Base-by-base conservation (phyloP, 768 basidiomycete genomes). In the Arthromyces matolae region DNA sequence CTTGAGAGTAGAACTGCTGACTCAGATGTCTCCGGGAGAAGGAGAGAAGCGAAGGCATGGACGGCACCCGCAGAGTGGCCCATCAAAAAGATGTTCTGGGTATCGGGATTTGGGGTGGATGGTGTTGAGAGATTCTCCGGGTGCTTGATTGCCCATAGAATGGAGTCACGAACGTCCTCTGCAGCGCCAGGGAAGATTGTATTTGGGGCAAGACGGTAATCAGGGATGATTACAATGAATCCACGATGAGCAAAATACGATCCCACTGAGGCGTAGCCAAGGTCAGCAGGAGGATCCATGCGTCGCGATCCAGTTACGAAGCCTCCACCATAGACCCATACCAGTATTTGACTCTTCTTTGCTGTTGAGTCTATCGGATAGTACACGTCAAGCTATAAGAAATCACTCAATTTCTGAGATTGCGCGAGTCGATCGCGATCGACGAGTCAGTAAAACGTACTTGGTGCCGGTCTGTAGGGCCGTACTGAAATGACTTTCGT, bases 261-360 rank as follows among this genome's bases (percentile, higher is more conserved):
- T 0, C 78, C 84, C 7, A 86, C 54, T 49, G 74, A 76, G n/a
- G 70, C 68, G 57, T 84, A 85, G 8, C 62, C 68, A 38, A 84
- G 71, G 35, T 77, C 73, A 35, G 68, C 68, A 0, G 81, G 74
- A 8, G 71, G 63, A 1, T 73, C 66, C 33, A 77, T 58, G 7
- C 64, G 70, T n/a, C 80, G 75, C 0, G 69, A 66, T 1, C 84
- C 84, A 0, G 62, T 59, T 51, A 65, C 64, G 58, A 83, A 84
- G 3, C 84, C 82, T 2, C 85, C 85, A 1, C 85, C 85, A 51
- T 88, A 86, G 33, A 80, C 50, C 63, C 77, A 86, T 61, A 86
- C 76, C 20, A 86, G 64, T 18, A 86, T 66, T 0, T 80, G 80
- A 19, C 56, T 57, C 16, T 49, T 45, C 8, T 22, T 34, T 12